Evolutionary conservation across 352 stramenopile species (phyloP).

Genomic region (Phytophthora fragariae): DNA sequence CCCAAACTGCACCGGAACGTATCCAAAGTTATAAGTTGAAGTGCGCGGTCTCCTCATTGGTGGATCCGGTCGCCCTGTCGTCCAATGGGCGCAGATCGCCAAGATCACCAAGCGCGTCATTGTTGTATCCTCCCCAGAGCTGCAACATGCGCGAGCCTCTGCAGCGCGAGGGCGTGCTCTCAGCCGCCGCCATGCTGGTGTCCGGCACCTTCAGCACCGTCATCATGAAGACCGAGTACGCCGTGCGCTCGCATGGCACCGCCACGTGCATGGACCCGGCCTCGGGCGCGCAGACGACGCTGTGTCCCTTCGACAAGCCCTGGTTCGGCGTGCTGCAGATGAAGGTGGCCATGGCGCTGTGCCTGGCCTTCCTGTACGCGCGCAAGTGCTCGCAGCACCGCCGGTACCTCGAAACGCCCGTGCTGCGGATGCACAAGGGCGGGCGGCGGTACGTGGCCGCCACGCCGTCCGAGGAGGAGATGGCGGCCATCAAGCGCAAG

Average conservation of each 20-base stretch:
- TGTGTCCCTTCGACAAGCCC: constrained; percentile 86
- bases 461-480: constrained; percentile 43
- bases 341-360: constrained; percentile 86
- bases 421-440: constrained; percentile 70
- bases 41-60: background rate
- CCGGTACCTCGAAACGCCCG: constrained; percentile 73
- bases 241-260: constrained; percentile 60
- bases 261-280: constrained; percentile 59
- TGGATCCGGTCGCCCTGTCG: background rate
- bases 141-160: constrained; percentile 31
- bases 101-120: background rate
- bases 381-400: constrained; percentile 64
- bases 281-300: constrained; percentile 47
- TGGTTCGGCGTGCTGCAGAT: constrained; percentile 90
- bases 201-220: constrained; percentile 88
- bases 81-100: constrained; percentile 12
- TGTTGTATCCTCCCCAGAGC: constrained; percentile 5
- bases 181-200: constrained; percentile 74
- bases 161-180: constrained; percentile 56
- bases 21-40: constrained; percentile 15
- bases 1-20: background rate
- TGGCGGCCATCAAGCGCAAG: constrained; percentile 52
- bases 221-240: constrained; percentile 89
- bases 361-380: constrained; percentile 78
- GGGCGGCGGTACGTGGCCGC: constrained; percentile 69